Evolutionary conservation across 2,329 filamentous ascomycete species (phyloP).

Genomic region (Cercospora sp.): DNA sequence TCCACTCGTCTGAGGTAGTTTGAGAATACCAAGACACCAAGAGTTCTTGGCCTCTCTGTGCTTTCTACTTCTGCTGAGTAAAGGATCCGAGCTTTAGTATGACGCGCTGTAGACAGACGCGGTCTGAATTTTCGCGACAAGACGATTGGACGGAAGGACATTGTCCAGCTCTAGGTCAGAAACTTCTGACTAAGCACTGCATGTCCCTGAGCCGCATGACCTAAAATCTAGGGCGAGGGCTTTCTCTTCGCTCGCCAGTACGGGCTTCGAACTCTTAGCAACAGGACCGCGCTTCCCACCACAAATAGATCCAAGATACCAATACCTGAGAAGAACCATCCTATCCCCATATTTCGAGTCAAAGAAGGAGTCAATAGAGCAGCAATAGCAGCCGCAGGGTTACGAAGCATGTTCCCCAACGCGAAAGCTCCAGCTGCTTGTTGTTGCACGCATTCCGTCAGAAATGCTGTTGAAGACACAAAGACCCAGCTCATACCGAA

Average conservation of each 20-base stretch:
- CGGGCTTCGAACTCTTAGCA: slow-evolving; percentile 2
- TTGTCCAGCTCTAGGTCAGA: no score
- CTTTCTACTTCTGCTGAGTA: no score
- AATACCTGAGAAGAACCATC: slow-evolving; percentile 13
- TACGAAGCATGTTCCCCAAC: slow-evolving; percentile 14
- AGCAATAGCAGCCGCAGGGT: slow-evolving; percentile 10
- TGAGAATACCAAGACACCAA: no score
- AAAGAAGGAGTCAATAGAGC: slow-evolving; percentile 5
- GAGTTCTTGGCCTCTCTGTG: no score
- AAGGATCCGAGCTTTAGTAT: no score
- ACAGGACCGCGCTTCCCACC: slow-evolving; percentile 9
- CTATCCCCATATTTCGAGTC: slow-evolving; percentile 3
- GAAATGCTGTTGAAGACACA: slow-evolving; percentile 12
- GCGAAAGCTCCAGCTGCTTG: slow-evolving; percentile 16
- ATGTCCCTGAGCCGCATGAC: not conserved
- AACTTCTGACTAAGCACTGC: no score
- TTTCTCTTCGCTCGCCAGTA: slow-evolving; percentile 8
- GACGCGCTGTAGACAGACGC: no score
- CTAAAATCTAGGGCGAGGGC: not conserved
- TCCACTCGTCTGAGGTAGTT: no score
- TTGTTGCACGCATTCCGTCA: slow-evolving; percentile 10
- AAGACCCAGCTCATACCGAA: slow-evolving; percentile 16
- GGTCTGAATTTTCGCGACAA: no score
- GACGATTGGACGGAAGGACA: no score
- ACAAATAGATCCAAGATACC: slow-evolving; percentile 9